Base-by-base conservation (phyloP, 1,139 yeast species). In the Geotrichum bryndzae region DNA sequence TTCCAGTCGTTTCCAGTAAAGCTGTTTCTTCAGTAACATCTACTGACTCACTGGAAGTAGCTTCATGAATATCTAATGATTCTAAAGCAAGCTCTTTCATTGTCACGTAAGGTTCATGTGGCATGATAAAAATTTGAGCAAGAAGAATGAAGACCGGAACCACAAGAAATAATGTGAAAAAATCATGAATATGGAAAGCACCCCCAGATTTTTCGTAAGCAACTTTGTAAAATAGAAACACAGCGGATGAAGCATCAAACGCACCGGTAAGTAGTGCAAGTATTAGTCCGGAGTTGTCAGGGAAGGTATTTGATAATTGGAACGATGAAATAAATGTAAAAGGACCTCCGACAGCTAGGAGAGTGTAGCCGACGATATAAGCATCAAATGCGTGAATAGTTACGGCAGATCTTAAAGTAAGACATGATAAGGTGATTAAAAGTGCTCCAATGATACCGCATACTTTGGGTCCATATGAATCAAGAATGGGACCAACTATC, bases 61-160 rank as follows among this genome's bases (percentile, higher is more conserved):
- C 48, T 51, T 27, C 46, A 25, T 54, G 55, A 41, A 23, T 27
- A 7, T 22, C 61, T 33, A 33, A 41, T 48, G 46, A 18, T 7
- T 33, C 51, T 31, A 54, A 31, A 4, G 51, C 56, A 7, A 33
- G 27, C 10, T 35, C 56, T 25, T 54, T 54, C 51, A 41, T 38
- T 10, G 61, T 55, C 71, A 87, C 87, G 75, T 89, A 88, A 1
- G 92, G 84, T 58, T 83, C 82, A 29, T 71, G 76, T 5, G 97
- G 97, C 97, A 92, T 90, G 38, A 91, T 77, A 48, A 84, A 79
- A 8, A 87, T 48, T 73, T 90, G 96, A 67, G 94, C 88, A 1
- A 84, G 53, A 11, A 88, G 74, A 55, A 91, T 89, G 71, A 89
- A 88, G 0, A 84, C 60, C 0, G 97, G 96, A 3, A 90, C 90